phyloP scores from a whole-genome alignment of 2,329 filamentous ascomycete genomes.

The Lachnellula cervina region DNA sequence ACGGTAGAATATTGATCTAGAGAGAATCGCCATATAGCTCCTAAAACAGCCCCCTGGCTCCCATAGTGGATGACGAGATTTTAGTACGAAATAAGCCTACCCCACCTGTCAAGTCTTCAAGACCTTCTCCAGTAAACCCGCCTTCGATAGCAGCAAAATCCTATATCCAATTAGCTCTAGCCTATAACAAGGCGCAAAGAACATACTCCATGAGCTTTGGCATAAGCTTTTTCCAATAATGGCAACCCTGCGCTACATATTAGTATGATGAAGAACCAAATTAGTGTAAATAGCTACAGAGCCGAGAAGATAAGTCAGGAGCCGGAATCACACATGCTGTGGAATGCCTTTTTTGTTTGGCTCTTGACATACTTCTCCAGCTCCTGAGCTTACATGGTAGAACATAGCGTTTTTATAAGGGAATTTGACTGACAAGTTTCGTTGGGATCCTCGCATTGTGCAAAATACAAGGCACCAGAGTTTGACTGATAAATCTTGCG shows the following conservation, averaged over 20 bases:
- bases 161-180: constrained; percentile 5
- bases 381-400: too few species aligned
- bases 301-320: too few species aligned
- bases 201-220: constrained; percentile 65
- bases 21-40: too few species aligned
- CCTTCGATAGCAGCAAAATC: constrained; percentile 73
- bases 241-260: constrained; percentile 51
- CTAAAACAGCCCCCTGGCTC: too few species aligned
- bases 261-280: too few species aligned
- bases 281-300: too few species aligned
- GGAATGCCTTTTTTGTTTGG: too few species aligned
- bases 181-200: neutral
- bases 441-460: constrained; percentile 68
- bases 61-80: too few species aligned
- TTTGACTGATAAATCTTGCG: constrained; percentile 42
- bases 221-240: constrained; percentile 76
- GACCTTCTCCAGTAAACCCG: constrained; percentile 56
- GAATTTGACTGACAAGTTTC: constrained; percentile 52
- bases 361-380: too few species aligned
- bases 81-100: constrained; percentile 22
- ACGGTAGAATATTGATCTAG: too few species aligned
- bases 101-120: constrained; percentile 61
- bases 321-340: too few species aligned
- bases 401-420: too few species aligned
- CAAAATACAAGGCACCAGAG: constrained; percentile 73